phyloP scores from a whole-genome alignment of 345 rosid genomes.

The Citrus medica region DNA sequence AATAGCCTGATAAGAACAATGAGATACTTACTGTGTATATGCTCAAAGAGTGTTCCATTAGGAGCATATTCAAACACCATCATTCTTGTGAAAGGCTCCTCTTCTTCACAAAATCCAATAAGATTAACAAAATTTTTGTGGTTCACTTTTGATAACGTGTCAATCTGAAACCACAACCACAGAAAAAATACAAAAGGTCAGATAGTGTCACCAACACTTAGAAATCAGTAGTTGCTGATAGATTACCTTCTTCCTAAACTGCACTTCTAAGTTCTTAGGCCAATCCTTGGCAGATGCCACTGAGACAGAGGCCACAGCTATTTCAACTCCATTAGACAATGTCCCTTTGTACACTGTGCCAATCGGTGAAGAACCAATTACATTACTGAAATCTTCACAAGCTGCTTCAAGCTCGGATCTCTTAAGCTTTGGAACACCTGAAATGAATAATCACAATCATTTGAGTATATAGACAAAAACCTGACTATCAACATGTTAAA shows the following conservation, averaged over 20 bases:
- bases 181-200: conserved; percentile 4
- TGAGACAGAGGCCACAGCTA: conserved; percentile 68
- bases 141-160: conserved; percentile 69
- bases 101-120: conserved; percentile 81
- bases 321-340: conserved; percentile 84
- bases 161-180: conserved; percentile 54
- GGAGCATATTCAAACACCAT: conserved; percentile 98
- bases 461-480: background rate
- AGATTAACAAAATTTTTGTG: conserved; percentile 95
- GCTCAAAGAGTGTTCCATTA: conserved; percentile 89
- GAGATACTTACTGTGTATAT: conserved; percentile 69
- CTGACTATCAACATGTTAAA: conserved; percentile 2
- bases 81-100: conserved; percentile 88
- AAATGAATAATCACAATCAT: conserved; percentile 18
- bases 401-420: conserved; percentile 84
- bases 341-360: conserved; percentile 89
- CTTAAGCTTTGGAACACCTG: conserved; percentile 87
- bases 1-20: background rate
- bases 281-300: conserved; percentile 56
- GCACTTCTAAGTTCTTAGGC: conserved; percentile 65
- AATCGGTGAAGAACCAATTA: conserved; percentile 64
- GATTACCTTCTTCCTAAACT: conserved; percentile 78
- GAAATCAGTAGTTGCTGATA: background rate
- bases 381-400: conserved; percentile 96
- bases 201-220: background rate